Conservation (phyloP, 495 filamentous ascomycete genomes). For the Lophiotrema nucula region DNA sequence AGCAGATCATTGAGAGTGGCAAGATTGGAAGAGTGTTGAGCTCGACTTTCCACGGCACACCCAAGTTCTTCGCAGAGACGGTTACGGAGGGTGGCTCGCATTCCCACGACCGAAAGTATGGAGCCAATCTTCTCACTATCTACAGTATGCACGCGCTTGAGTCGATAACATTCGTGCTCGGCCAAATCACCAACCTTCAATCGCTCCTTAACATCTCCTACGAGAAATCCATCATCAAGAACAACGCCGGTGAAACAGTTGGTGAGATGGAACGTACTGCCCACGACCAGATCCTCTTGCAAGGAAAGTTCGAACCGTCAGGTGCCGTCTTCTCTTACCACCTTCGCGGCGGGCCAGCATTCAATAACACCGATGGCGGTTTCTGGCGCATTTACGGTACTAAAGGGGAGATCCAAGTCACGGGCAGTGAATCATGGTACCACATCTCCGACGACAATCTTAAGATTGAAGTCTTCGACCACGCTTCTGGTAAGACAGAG, state of each 20-base stretch:
- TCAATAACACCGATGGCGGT: slow-evolving; percentile 49
- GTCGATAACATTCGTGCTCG: slow-evolving; percentile 43
- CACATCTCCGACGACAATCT: slow-evolving; percentile 40
- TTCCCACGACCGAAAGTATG: slow-evolving; percentile 46
- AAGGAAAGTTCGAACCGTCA: slow-evolving; percentile 47
- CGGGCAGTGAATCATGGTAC: slow-evolving; percentile 40
- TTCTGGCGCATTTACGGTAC: slow-evolving; percentile 57
- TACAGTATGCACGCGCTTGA: slow-evolving; percentile 46
- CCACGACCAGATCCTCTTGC: slow-evolving; percentile 50
- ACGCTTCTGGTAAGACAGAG: slow-evolving; percentile 39
- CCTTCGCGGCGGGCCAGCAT: slow-evolving; percentile 51
- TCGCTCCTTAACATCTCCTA: slow-evolving; percentile 49
- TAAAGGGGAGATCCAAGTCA: slow-evolving; percentile 55
- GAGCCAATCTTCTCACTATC: slow-evolving; percentile 55
- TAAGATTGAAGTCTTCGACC: slow-evolving; percentile 47
- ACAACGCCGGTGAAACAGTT: slow-evolving; percentile 32
- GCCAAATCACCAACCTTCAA: slow-evolving; percentile 44
- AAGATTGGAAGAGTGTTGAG: slow-evolving; percentile 57
- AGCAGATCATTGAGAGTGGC: slow-evolving; percentile 47
- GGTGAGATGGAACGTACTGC: slow-evolving; percentile 44
- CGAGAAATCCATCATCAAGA: slow-evolving; percentile 42
- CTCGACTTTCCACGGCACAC: slow-evolving; percentile 47
- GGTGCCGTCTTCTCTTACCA: slow-evolving; percentile 45
- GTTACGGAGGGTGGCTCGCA: slow-evolving; percentile 44
- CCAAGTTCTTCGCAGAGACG: slow-evolving; percentile 39